Conservation (phyloP, 192 early-diverging fungal genomes). For the Thoreauomyces humboldtii region DNA sequence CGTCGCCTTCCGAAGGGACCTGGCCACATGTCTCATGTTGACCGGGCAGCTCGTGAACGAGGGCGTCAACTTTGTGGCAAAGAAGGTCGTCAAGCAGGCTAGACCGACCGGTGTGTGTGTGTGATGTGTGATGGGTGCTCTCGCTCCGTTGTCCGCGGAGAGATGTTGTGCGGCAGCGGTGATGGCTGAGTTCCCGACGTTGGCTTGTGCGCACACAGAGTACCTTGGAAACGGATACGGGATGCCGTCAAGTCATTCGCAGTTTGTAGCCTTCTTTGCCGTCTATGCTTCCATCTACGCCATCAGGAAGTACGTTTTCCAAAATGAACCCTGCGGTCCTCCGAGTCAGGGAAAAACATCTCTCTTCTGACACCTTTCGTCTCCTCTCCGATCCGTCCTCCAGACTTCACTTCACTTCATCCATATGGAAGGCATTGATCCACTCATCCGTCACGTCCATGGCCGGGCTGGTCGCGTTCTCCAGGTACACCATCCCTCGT, state of each 20-base stretch:
- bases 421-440: slow-evolving; percentile 41
- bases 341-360: slow-evolving; percentile 11
- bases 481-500: no score
- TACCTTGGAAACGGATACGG: slow-evolving; percentile 74
- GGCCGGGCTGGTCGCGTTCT: slow-evolving; percentile 47
- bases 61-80: slow-evolving; percentile 58
- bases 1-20: slow-evolving; percentile 57
- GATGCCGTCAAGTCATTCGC: slow-evolving; percentile 81
- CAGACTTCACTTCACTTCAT: slow-evolving; percentile 20
- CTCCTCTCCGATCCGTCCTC: background rate
- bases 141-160: no score
- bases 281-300: slow-evolving; percentile 55
- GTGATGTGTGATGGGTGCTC: no score
- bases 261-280: slow-evolving; percentile 78
- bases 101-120: slow-evolving; percentile 61
- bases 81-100: slow-evolving; percentile 56
- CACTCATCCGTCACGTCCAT: slow-evolving; percentile 17
- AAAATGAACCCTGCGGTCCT: background rate
- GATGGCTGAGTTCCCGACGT: no score
- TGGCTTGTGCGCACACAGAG: no score
- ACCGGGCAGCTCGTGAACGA: slow-evolving; percentile 73
- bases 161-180: no score
- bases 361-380: slow-evolving; percentile 21
- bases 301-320: slow-evolving; percentile 42
- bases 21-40: slow-evolving; percentile 58